Evolutionary conservation across 2,329 filamentous ascomycete species (phyloP).

Genomic region (Alternaria alternata): DNA sequence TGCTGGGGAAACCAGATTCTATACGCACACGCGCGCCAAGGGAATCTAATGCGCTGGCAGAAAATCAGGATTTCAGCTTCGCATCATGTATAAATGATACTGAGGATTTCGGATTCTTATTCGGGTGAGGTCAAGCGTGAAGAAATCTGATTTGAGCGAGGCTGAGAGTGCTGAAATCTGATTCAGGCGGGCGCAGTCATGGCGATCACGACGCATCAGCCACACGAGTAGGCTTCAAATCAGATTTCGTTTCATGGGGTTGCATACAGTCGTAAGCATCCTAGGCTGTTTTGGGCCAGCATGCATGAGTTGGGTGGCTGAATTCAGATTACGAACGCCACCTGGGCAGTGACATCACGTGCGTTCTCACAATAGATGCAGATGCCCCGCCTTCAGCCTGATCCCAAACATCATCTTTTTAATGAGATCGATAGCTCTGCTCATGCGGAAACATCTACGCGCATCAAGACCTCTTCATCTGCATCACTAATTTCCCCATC

Average conservation of each 20-base stretch:
- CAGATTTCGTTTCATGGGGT: neutral
- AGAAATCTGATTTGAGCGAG: neutral
- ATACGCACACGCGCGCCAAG: too few relatives aligned
- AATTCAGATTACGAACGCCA: neutral
- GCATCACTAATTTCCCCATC: neutral
- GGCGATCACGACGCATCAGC: neutral
- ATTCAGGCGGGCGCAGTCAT: neutral
- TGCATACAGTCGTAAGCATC: neutral
- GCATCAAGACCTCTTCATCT: accelerated
- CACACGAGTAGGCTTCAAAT: neutral
- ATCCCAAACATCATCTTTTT: neutral
- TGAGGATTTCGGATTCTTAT: neutral
- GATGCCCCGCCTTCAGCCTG: neutral
- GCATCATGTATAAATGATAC: too few relatives aligned
- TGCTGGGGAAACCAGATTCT: neutral
- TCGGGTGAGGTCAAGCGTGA: neutral
- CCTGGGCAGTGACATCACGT: neutral
- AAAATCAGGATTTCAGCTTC: neutral
- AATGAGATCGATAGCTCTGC: neutral
- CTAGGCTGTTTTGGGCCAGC: neutral
- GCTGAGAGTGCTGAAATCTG: neutral
- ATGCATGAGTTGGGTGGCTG: neutral
- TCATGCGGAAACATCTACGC: accelerated
- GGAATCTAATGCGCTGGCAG: too few relatives aligned
- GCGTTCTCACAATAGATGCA: accelerated